These are phyloP conservation scores for Penicillium pulvis DNA, from an alignment of 495 filamentous ascomycete species.

Conservation along the genomic window DNA sequence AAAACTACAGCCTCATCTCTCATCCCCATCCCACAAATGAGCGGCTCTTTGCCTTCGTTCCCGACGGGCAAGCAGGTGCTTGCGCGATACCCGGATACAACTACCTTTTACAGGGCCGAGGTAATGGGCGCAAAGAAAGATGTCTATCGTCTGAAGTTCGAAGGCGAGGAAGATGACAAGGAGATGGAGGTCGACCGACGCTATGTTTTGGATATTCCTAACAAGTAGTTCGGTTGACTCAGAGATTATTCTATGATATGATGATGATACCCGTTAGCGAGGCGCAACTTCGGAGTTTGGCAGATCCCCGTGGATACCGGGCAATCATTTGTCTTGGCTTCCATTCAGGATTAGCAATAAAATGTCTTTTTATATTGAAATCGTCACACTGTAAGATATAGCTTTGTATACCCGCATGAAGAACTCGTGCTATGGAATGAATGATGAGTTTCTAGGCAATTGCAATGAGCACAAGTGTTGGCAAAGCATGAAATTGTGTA, in stretches of 20 bases:
- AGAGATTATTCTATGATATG: slow-evolving; percentile 24
- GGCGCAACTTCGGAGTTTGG: slow-evolving; percentile 33
- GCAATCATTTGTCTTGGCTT: background rate
- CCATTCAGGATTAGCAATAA: slow-evolving; percentile 5
- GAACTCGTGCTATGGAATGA: too few species aligned
- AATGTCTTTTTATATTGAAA: slow-evolving; percentile 5
- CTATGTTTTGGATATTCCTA: slow-evolving; percentile 76
- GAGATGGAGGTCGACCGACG: slow-evolving; percentile 78
- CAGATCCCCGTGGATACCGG: slow-evolving; percentile 1
- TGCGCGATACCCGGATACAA: slow-evolving; percentile 86
- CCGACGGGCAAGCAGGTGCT: slow-evolving; percentile 78
- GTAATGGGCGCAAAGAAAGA: slow-evolving; percentile 75
- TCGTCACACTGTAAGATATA: too few species aligned
- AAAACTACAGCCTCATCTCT: slow-evolving; percentile 77
- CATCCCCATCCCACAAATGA: slow-evolving; percentile 75
- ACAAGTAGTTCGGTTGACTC: slow-evolving; percentile 33
- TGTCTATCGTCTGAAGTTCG: slow-evolving; percentile 71
- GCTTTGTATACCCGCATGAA: too few species aligned
- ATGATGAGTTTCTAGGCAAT: too few species aligned
- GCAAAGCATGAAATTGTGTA: too few species aligned
- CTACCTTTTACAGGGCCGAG: slow-evolving; percentile 95
- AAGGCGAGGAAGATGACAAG: slow-evolving; percentile 82
- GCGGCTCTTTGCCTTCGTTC: slow-evolving; percentile 64
- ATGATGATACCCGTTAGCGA: slow-evolving; percentile 36
- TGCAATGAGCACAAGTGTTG: too few species aligned